A percentile compares a stretch with the other conserved stretches of the same genome.
Evolutionary conservation across 2,329 filamentous ascomycete species (phyloP).

Genomic region (Aspergillus carbonarius): DNA sequence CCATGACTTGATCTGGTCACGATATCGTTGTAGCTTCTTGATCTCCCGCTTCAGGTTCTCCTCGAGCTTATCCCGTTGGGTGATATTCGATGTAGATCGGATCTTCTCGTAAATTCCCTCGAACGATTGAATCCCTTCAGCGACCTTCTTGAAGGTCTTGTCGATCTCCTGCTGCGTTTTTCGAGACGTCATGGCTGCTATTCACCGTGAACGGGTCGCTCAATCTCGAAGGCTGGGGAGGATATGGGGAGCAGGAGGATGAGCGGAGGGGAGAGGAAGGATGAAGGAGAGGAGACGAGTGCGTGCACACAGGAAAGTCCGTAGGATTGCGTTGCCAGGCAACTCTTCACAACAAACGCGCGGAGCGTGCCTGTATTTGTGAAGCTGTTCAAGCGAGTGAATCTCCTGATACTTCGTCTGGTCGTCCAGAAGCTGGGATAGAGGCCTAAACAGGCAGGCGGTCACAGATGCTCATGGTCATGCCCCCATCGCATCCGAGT

Average conservation of each 20-base stretch:
- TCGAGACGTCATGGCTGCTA: slow-evolving; percentile 74
- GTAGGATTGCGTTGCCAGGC: slow-evolving; percentile 4
- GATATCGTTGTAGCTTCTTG: slow-evolving; percentile 96
- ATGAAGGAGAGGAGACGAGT: neutral
- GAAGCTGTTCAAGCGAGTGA: slow-evolving; percentile 12
- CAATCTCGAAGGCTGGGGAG: slow-evolving; percentile 18
- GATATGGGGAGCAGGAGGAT: neutral
- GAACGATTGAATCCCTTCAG: slow-evolving; percentile 87
- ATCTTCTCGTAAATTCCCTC: slow-evolving; percentile 98
- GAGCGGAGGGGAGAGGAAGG: neutral
- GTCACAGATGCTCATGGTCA: slow-evolving; percentile 5
- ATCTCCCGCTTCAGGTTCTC: slow-evolving; percentile 98
- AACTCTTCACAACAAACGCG: slow-evolving; percentile 12
- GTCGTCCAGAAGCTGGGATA: slow-evolving; percentile 15
- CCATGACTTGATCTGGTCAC: slow-evolving; percentile 99
- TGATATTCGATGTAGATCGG: slow-evolving; percentile 82
- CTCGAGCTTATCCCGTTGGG: slow-evolving; percentile 97
- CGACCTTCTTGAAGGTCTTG: slow-evolving; percentile 98
- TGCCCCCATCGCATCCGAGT: neutral
- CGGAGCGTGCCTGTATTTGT: slow-evolving; percentile 7
- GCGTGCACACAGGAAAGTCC: neutral
- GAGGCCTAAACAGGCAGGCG: slow-evolving; percentile 12
- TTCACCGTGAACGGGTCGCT: slow-evolving; percentile 25
- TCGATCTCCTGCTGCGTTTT: slow-evolving; percentile 98
- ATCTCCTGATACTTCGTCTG: slow-evolving; percentile 17